phyloP scores from a whole-genome alignment of 192 early-diverging fungal species.

The Linnemannia zychae region DNA sequence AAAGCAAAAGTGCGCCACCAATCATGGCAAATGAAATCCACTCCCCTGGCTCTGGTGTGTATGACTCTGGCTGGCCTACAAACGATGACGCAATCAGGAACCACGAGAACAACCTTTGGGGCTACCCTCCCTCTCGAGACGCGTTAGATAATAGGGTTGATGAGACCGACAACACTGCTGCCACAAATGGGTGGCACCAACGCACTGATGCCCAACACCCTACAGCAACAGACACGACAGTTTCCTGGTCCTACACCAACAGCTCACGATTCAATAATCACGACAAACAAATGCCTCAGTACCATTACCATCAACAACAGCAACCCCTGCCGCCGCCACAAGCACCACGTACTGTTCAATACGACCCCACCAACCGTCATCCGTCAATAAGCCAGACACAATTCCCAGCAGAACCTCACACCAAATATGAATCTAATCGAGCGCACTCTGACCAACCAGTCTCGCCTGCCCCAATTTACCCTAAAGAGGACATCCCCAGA shows the following conservation, averaged over 20 bases:
- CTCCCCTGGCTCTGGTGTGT: background rate
- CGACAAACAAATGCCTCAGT: background rate
- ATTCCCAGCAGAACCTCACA: background rate
- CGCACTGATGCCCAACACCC: background rate
- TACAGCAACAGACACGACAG: background rate
- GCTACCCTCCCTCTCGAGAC: background rate
- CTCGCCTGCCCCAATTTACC: background rate
- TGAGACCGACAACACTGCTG: background rate
- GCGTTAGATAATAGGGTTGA: background rate
- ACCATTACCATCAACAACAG: no score
- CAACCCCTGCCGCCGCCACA: no score
- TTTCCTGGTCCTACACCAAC: background rate
- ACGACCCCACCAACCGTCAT: background rate
- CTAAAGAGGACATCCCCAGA: background rate
- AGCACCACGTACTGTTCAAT: background rate
- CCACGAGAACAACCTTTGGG: background rate
- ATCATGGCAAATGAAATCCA: constrained; percentile 4
- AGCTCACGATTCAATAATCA: background rate
- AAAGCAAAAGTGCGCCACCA: background rate
- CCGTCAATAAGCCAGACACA: background rate
- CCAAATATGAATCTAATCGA: background rate
- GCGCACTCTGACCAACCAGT: background rate
- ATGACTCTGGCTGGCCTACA: background rate
- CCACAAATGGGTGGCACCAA: background rate
- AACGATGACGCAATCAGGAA: background rate